Percentiles rank a stretch among this genome's conserved stretches.
These are phyloP conservation scores for Adansonia gregorii DNA, from an alignment of 441 rosid genomes.

Conservation along the genomic window DNA sequence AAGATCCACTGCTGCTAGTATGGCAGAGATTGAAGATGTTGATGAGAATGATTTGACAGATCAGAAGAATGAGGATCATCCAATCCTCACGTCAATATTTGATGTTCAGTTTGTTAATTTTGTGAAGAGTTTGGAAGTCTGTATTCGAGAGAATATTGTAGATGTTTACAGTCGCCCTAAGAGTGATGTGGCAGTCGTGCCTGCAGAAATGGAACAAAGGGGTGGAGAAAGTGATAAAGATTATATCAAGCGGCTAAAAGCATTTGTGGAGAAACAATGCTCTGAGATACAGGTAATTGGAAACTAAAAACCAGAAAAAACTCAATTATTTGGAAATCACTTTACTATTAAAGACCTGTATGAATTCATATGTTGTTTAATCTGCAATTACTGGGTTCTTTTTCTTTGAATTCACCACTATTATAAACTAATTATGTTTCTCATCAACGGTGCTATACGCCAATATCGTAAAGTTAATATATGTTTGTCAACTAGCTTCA, in stretches of 20 bases:
- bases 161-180: constrained; percentile 68
- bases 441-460: neutral
- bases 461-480: neutral
- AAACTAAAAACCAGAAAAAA: constrained; percentile 2
- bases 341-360: constrained; percentile 14
- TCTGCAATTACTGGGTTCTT: neutral
- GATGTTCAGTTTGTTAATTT: constrained; percentile 54
- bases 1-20: constrained; percentile 83
- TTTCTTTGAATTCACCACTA: neutral
- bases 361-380: neutral
- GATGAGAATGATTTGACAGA: constrained; percentile 54
- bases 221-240: constrained; percentile 68
- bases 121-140: constrained; percentile 55
- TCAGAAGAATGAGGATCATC: constrained; percentile 69
- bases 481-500: neutral
- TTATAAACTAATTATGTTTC: neutral
- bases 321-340: constrained; percentile 8
- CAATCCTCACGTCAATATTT: constrained; percentile 61
- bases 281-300: constrained; percentile 66
- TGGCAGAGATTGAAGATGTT: constrained; percentile 78
- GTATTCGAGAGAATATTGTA: constrained; percentile 57
- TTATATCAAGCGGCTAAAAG: constrained; percentile 61
- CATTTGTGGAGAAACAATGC: constrained; percentile 71
- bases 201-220: constrained; percentile 70
- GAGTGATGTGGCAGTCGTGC: constrained; percentile 70